Base-by-base conservation (phyloP, 352 stramenopile genomes). In the Globisporangium spinosum region DNA sequence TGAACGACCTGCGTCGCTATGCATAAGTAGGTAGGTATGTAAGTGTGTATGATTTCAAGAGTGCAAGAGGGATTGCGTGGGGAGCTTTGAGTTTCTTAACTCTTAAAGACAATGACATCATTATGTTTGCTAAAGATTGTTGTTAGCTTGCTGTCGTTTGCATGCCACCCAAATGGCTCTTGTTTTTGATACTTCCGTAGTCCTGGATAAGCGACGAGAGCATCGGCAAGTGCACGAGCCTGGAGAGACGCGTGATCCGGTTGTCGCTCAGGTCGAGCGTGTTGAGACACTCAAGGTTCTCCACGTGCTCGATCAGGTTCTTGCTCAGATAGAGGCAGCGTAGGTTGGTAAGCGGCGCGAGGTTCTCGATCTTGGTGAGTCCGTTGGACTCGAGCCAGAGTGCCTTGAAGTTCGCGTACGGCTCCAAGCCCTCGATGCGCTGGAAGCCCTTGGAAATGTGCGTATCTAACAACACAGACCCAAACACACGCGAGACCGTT, bases 371-470 rank as follows among this genome's bases (percentile, higher is more conserved):
- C 69, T 76, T 88, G 22, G 71, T 76, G 35, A 99, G 82, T 9
- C 93, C 94, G 70, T 99, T 99, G 1, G 89, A 96, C 72, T 98
- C 94, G 23, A 99, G 87, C 90, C 90, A 99, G n/a, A 99, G 77
- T 47, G 92, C 87, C 72, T 97, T 98, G 58, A 98, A n/a, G 23
- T 89, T 98, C 79, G 77, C 91, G 76, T 98, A 99, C 43, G 86
- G 76, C 32, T 98, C 92, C 2, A 99, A 80, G 23, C 97, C 97
- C 66, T 98, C 90, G 61, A 99, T 98, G 51, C 79, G 78, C 65
- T 91, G 89, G 66, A 98, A 98, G 10, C 94, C 95, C 57, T n/a
- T 97, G 95, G 71, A 98, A 99, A 73, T 99, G 96, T 49, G 85
- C 83, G 56, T 89, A 91, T 25, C 75, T 80, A 32, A 4, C 8